Base-by-base conservation (phyloP, 1,284 basidiomycete species). In the Termitomyces sp. region DNA sequence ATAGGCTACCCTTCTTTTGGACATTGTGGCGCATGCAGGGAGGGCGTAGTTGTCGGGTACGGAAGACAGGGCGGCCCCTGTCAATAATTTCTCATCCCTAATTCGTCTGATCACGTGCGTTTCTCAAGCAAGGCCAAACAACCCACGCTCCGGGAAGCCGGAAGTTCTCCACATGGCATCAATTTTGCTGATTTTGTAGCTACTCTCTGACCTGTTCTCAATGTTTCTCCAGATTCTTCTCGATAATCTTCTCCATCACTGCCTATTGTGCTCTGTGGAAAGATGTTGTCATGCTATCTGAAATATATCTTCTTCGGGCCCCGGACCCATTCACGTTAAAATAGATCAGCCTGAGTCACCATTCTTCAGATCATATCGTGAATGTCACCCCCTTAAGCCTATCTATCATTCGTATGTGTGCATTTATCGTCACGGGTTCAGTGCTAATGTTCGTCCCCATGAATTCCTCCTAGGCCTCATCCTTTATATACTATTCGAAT, bases 1-100 rank as follows among this genome's bases (percentile, higher is more conserved):
- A 62, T 84, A 84, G 12, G 82, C 71, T 12, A 84, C 82, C 50
- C 80, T 72, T 61, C 77, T 72, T 61, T 76, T 79, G 9, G 81
- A 81, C 81, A 83, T 83, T 57, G 60, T 57, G 54, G 54, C 49
- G 52, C 39, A 58, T 50, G 30, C 17, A 56, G 36, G 26, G 41
- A 50, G 30, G 45, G 46, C 15, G 21, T 26, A 28, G 38, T 17
- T 24, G 36, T 33, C 34, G 36, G 43, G 31, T 34, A 48, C 33
- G 46, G 46, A 47, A 48, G 46, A 48, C 47, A 48, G 47, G 47
- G 47, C n/a, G 44, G 46, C 47, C 47, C 47, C 47, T 48, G 47
- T 48, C 47, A 50, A 24, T 47, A 43, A 38, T 42, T 38, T 36
- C 38, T 50, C 36, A 44, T 44, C 48, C 49, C 49, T 17, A 5